A percentile compares a stretch with the other conserved stretches of the same genome.
These are phyloP conservation scores for Rutstroemia sp. DNA, from an alignment of 2,329 filamentous ascomycete genomes.

Conservation along the genomic window DNA sequence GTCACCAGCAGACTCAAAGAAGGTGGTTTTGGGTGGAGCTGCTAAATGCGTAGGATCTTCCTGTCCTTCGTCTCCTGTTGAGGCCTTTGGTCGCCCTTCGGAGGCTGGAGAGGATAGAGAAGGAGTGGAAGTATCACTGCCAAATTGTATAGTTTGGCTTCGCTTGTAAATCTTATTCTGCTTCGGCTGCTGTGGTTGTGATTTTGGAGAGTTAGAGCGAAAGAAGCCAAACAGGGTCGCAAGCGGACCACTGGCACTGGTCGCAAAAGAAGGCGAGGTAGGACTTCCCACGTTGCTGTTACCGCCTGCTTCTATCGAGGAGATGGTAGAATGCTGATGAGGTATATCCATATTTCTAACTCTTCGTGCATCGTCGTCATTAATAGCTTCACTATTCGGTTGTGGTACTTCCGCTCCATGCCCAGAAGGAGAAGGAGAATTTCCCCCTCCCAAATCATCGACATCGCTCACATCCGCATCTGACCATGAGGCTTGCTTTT, in stretches of 20 bases:
- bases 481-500: constrained; percentile 15
- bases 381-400: constrained; percentile 56
- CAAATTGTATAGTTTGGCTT: constrained; percentile 62
- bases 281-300: constrained; percentile 9
- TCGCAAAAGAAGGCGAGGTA: constrained; percentile 18
- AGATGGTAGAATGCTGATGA: constrained; percentile 14
- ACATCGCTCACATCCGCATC: constrained; percentile 18
- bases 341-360: constrained; percentile 36
- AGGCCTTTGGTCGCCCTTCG: constrained; percentile 29
- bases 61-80: constrained; percentile 31
- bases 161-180: constrained; percentile 66
- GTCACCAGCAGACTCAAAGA: constrained; percentile 93
- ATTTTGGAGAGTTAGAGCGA: constrained; percentile 45
- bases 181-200: constrained; percentile 46
- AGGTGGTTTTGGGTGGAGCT: constrained; percentile 80
- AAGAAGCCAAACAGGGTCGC: constrained; percentile 63
- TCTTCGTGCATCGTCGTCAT: constrained; percentile 58
- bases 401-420: constrained; percentile 56
- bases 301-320: constrained; percentile 10
- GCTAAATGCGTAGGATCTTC: constrained; percentile 42
- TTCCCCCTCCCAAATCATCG: constrained; percentile 21
- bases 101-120: neutral
- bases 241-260: constrained; percentile 42
- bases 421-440: constrained; percentile 35
- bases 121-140: constrained; percentile 25